Evolutionary conservation across 139 green algal genomes (phyloP).

Genomic region (Picochlorum sp.): DNA sequence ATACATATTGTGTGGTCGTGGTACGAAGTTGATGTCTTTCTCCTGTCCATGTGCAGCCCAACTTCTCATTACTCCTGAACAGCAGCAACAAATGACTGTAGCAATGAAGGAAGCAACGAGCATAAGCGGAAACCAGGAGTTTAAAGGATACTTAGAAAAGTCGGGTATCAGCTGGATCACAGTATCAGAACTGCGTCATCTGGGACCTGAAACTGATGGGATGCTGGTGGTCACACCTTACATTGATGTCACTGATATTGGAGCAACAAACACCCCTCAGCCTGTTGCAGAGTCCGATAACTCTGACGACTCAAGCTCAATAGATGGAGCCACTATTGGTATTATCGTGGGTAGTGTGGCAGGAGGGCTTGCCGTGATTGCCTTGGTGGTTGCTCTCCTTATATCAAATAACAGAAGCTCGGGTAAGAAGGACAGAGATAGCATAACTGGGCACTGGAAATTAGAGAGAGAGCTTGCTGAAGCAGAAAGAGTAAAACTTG

Average conservation of each 20-base stretch:
- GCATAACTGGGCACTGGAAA: neutral
- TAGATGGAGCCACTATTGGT: neutral
- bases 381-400: neutral
- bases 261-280: too few species aligned
- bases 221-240: conserved; percentile 2
- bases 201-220: neutral
- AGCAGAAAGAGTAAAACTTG: neutral
- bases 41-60: neutral
- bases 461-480: conserved; percentile 8
- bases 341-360: conserved; percentile 2
- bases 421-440: neutral
- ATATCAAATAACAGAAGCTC: neutral
- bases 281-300: too few species aligned
- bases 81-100: neutral
- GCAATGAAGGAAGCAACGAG: neutral
- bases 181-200: neutral
- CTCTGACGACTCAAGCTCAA: too few species aligned
- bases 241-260: neutral
- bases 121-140: neutral
- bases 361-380: neutral
- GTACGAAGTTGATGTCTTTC: too few species aligned
- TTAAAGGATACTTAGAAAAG: neutral
- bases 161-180: neutral
- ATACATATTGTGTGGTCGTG: too few species aligned
- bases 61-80: neutral